A percentile compares a stretch with the other conserved stretches of the same genome.
These are phyloP conservation scores for Russula vinacea DNA, from an alignment of 768 basidiomycete genomes.

Conservation along the genomic window DNA sequence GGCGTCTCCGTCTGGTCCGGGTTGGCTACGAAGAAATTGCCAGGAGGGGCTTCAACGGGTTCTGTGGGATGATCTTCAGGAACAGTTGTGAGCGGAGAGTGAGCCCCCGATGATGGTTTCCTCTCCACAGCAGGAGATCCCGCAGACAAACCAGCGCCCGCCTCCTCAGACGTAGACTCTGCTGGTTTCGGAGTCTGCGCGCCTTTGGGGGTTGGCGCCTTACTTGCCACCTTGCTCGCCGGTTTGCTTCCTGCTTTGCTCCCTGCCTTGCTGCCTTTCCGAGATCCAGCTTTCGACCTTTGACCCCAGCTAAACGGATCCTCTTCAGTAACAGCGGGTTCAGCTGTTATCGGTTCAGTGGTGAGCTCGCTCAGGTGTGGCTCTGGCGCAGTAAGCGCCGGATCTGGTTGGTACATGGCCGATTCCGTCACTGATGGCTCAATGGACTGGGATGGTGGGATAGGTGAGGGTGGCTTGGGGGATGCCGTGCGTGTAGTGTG, in stretches of 20 bases:
- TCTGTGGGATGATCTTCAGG: constrained; percentile 7
- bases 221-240: constrained; percentile 25
- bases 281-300: constrained; percentile 22
- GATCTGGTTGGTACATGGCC: neutral
- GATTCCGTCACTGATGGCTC: neutral
- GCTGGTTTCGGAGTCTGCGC: constrained; percentile 20
- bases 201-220: constrained; percentile 22
- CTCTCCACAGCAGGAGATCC: neutral
- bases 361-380: neutral
- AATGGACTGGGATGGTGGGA: neutral
- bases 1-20: neutral
- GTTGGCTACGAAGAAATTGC: constrained; percentile 8
- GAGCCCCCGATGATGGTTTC: neutral
- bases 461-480: neutral
- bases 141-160: neutral
- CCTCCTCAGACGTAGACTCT: neutral
- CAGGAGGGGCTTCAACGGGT: neutral
- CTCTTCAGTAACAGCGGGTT: constrained; percentile 12
- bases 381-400: neutral
- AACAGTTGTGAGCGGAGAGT: constrained; percentile 17
- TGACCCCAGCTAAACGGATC: neutral
- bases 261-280: constrained; percentile 21
- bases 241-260: constrained; percentile 27
- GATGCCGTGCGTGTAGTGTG: constrained; percentile 17
- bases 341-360: neutral